Conservation (phyloP, 371 early-diverging fungal genomes). For the Circinella umbellata region DNA sequence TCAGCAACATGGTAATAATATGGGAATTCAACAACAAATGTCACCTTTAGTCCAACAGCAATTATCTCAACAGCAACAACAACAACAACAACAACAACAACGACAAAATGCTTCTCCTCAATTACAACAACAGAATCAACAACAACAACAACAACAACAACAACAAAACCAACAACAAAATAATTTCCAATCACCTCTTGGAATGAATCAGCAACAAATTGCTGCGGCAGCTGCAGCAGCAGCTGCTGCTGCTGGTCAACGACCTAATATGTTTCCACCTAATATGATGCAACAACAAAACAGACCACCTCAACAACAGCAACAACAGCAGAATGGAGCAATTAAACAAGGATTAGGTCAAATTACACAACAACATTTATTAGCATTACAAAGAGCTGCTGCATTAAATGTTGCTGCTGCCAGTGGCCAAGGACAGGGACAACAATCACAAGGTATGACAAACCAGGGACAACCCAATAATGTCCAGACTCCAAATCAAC, state of each 20-base stretch:
- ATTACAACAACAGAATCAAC: constrained; percentile 19
- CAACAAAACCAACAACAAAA: constrained; percentile 29
- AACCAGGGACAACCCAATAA: constrained; percentile 11
- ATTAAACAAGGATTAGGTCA: constrained; percentile 11
- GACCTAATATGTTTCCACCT: constrained; percentile 38
- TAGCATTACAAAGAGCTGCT: constrained; percentile 37
- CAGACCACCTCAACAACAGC: constrained; percentile 6
- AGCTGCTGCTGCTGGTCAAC: constrained; percentile 21
- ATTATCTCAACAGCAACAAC: constrained; percentile 22
- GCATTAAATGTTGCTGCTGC: constrained; percentile 27
- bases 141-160: constrained; percentile 24
- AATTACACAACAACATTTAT: constrained; percentile 24
- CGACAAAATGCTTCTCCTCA: constrained; percentile 50
- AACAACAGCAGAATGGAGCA: background rate
- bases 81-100: constrained; percentile 50
- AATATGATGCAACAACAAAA: constrained; percentile 33
- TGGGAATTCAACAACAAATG: constrained; percentile 40
- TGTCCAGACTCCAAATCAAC: constrained; percentile 19
- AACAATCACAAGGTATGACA: constrained; percentile 20
- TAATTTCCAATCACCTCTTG: constrained; percentile 27
- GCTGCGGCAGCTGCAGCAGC: background rate
- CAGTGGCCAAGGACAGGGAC: background rate
- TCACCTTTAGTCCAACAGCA: constrained; percentile 56
- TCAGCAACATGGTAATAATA: constrained; percentile 13
- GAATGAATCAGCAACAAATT: constrained; percentile 22